Base-by-base conservation (phyloP, 345 rosid species). In the Diplotaxis tenuifolia region DNA sequence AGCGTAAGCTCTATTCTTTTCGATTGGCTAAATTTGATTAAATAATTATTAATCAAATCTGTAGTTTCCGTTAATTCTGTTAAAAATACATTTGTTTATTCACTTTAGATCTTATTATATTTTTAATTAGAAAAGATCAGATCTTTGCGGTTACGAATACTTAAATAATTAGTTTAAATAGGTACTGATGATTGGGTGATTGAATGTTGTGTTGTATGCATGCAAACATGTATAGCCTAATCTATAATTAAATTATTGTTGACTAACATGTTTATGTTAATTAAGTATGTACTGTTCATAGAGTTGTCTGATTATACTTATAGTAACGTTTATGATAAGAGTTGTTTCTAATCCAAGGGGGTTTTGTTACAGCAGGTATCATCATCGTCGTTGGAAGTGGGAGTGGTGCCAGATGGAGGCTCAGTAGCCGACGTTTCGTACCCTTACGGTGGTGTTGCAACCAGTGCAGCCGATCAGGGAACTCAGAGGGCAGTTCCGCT, bases 351-450 rank as follows among this genome's bases (percentile, higher is more conserved):
- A 69, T 55, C 27, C 32, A 28, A 32, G 6, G 23, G 11, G 23
- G 11, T 23, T 7, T 31, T 9, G 36, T 73, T 16, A 60, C 23
- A 5, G 16, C 89, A 96, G 97, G 86, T 90, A 7, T 90, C 99
- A 2, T 92, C 98, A 1, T 92, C 99, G 11, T 90, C 98, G 2
- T 19, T 87, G 61, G 99, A 96, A 9, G 96, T 89, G 0, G 96
- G 98, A 54, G 96, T 92, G 67, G 98, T 92, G 20, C 99, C 99
- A 16, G 98, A 95, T 27, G 97, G 87, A 0, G 84, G 92, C 61
- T 74, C 80, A 3, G 77, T 70, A 69, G 80, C 89, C 0, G 99
- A 95, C 73, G 71, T 87, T 55, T 86, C 97, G 6, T 86, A 86
- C 54, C 75, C 87, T 8, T 84, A 72, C 84, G 61, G 80, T 4